These are phyloP conservation scores for Termitomyces sp. DNA, from an alignment of 768 basidiomycete species.

Conservation along the genomic window DNA sequence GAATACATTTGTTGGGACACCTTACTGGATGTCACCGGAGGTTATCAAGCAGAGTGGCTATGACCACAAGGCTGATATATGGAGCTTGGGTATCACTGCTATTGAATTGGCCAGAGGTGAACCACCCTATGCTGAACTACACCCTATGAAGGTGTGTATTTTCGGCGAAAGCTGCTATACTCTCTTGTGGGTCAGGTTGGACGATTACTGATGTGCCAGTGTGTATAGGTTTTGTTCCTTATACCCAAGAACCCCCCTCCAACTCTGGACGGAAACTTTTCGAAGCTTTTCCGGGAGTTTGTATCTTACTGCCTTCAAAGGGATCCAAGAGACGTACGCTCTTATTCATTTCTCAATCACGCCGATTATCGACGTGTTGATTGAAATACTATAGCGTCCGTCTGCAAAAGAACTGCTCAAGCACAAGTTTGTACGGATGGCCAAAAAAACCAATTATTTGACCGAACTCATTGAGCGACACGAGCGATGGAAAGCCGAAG, in stretches of 20 bases:
- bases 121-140: slow-evolving; percentile 96
- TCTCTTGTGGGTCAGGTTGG: background rate
- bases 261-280: slow-evolving; percentile 84
- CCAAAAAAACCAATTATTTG: slow-evolving; percentile 91
- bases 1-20: slow-evolving; percentile 97
- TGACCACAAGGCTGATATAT: slow-evolving; percentile 98
- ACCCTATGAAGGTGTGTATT: slow-evolving; percentile 91
- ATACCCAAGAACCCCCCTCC: slow-evolving; percentile 99
- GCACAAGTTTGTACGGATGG: slow-evolving; percentile 94
- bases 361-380: slow-evolving; percentile 12
- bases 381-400: slow-evolving; percentile 63
- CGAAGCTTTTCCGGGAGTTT: slow-evolving; percentile 92
- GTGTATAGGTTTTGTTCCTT: slow-evolving; percentile 82
- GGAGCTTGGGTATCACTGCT: slow-evolving; percentile 96
- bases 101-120: slow-evolving; percentile 98
- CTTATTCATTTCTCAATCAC: background rate
- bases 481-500: slow-evolving; percentile 90
- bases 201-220: background rate
- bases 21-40: slow-evolving; percentile 99
- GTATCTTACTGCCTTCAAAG: slow-evolving; percentile 90
- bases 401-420: slow-evolving; percentile 93
- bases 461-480: slow-evolving; percentile 95
- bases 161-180: background rate
- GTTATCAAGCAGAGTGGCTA: slow-evolving; percentile 99
- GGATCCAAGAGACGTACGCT: slow-evolving; percentile 84